Evolutionary conservation across 768 basidiomycete species (phyloP).

Genomic region (Calocybe indica): DNA sequence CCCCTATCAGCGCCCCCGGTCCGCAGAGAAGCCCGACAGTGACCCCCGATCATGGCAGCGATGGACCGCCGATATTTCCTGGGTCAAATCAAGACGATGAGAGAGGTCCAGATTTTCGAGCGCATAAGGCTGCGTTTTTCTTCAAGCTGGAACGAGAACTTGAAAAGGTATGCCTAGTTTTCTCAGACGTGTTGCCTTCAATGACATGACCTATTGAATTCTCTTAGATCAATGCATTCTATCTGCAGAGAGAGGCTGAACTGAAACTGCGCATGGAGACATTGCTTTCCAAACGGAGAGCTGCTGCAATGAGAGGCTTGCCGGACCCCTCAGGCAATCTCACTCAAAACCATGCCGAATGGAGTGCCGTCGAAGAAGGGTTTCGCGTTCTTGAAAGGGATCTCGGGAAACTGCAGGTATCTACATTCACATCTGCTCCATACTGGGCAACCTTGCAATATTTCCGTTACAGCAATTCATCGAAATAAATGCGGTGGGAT

Average conservation of each 20-base stretch:
- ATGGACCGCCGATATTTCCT: conserved; percentile 54
- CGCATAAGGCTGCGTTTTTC: conserved; percentile 97
- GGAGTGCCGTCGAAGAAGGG: conserved; percentile 95
- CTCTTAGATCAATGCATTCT: conserved; percentile 91
- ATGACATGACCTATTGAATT: conserved; percentile 7
- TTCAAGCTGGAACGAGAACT: conserved; percentile 97
- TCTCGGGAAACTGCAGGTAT: conserved; percentile 89
- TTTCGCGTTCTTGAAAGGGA: conserved; percentile 93
- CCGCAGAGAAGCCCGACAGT: conserved; percentile 23
- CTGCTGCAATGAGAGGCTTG: conserved; percentile 65
- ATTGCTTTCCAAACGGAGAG: conserved; percentile 87
- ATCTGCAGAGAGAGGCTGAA: conserved; percentile 95
- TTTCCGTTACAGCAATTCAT: conserved; percentile 73
- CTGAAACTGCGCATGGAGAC: conserved; percentile 89
- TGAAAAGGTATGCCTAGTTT: conserved; percentile 65
- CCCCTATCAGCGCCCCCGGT: conserved; percentile 23
- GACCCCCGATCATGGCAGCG: conserved; percentile 35
- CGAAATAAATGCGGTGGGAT: conserved; percentile 95
- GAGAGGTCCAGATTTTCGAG: conserved; percentile 81
- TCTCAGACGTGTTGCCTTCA: conserved; percentile 3
- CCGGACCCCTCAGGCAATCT: conserved; percentile 63
- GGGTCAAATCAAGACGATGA: conserved; percentile 61
- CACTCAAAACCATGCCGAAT: conserved; percentile 72
- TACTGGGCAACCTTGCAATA: conserved; percentile 14
- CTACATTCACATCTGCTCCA: conserved; percentile 7